These are phyloP conservation scores for Pulveroboletus sp. DNA, from an alignment of 768 basidiomycete species.

Conservation along the genomic window DNA sequence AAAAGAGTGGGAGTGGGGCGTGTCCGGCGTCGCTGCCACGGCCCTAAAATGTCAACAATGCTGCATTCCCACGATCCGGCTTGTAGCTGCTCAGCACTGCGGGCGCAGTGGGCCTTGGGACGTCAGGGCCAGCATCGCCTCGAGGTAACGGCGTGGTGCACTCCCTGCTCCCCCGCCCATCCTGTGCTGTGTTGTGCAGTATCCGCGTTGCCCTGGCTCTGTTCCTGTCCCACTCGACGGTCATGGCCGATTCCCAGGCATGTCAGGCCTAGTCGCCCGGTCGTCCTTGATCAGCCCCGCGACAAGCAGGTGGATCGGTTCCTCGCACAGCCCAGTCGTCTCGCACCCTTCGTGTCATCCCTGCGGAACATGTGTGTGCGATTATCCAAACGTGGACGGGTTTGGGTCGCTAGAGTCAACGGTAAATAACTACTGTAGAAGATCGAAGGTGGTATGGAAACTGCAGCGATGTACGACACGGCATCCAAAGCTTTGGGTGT, in stretches of 20 bases:
- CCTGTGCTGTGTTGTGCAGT: slow-evolving; percentile 11
- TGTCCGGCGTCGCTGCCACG: slow-evolving; percentile 7
- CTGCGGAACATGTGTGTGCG: no score
- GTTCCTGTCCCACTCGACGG: slow-evolving; percentile 5
- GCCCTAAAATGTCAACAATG: slow-evolving; percentile 24
- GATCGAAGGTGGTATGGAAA: slow-evolving; percentile 24
- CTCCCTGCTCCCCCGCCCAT: background rate
- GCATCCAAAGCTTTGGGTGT: background rate
- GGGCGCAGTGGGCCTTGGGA: no score
- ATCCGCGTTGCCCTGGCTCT: background rate
- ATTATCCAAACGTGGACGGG: slow-evolving; percentile 1
- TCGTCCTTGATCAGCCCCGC: no score
- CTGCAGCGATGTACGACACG: slow-evolving; percentile 13
- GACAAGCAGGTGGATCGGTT: no score
- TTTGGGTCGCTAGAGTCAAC: slow-evolving; percentile 12
- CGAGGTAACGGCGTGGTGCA: slow-evolving; percentile 12
- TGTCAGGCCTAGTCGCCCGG: background rate
- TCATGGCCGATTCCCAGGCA: slow-evolving; percentile 15
- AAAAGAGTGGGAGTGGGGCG: no score
- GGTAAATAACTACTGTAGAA: slow-evolving; percentile 25
- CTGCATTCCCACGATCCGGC: slow-evolving; percentile 20
- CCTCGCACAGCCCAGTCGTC: no score
- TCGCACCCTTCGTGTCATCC: no score
- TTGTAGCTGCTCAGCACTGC: background rate
- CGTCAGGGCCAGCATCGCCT: background rate